Evolutionary conservation across 164 flowering plant genomes (phyloP), one percentile per base, ranked within the genome.

Genomic region (Nelumbo lutea): DNA sequence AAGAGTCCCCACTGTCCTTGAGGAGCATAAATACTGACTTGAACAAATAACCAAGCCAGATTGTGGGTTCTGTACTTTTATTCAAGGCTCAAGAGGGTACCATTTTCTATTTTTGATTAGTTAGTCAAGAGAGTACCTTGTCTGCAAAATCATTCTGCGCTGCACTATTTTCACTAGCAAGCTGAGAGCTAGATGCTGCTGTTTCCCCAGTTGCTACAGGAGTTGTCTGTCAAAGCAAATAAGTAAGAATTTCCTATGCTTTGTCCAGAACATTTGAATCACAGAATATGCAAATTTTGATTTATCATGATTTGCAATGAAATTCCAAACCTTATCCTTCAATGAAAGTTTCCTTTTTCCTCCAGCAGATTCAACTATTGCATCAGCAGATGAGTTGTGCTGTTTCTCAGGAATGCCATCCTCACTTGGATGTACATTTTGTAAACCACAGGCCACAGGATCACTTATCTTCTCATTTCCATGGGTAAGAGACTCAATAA

Each of bases 291-390:
- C 4, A 13, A 45, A 59, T 9, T 15, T 11, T 7, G 46, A 3
- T 45, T 4, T 15, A 40, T 41, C 52, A 38, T 38, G 41, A 46
- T 55, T 14, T 14, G 48, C 39, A 53, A 42, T 65, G 45, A 66
- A 2, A 42, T 13, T 46, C 27, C 55, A 47, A 78, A 88, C 94
- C 90, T 85, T 83, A 10, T 80, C 80, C 72, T 80, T 67, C 7
- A 15, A 6, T 11, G 65, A 52, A 15, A 74, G 63, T 58, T 72
- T 77, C 66, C 72, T 73, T 72, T 72, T 70, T 65, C 65, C 77
- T 66, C 74, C 82, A 70, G 65, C 66, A 76, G 57, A 65, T 66
- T 77, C 79, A 52, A 45, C 65, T 41, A 45, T 5, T 9, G 66
- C 27, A 9, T 43, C 39, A 6, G 59, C 15, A 45, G 59, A n/a